Base-by-base conservation (phyloP, 441 rosid genomes). In the Flueggea neowawraea region DNA sequence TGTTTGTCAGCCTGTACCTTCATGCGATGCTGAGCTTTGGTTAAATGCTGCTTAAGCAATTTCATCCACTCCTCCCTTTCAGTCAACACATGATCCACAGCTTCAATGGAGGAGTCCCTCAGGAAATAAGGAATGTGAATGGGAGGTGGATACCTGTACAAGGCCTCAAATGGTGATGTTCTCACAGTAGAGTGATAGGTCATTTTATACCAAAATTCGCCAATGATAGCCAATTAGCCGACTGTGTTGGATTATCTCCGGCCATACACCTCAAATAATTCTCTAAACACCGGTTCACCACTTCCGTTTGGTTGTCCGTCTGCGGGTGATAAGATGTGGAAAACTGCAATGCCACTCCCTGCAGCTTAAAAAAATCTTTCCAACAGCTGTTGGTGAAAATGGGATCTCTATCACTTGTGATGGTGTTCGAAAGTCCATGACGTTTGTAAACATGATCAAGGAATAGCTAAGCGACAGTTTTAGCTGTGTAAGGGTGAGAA, bases 191-290 rank as follows among this genome's bases (percentile, higher is more conserved):
- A 4, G 57, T 54, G 57, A 16, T 8, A 54, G 1, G 6, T 15
- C 50, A 31, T 54, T 6, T 54, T 54, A 31, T 54, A 54, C 57
- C n/a, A n/a, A 48, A 48, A 48, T 12, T n/a, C n/a, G n/a, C n/a
- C n/a, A n/a, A n/a, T n/a, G n/a, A 31, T 6, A 54, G 57, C 2
- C 9, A 54, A 0, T 10, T 16, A 7, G 7, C 12, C 57, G 6
- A 54, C 11, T 6, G 6, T 7, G 10, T 6, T 4, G 31, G 57
- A n/a, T n/a, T n/a, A n/a, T n/a, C n/a, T 10, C 6, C 12, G 9
- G 57, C 10, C 8, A 54, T 15, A 22, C 57, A 54, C 6, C 8
- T 12, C 11, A 54, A 41, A 10, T 41, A 41, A 5, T 5, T 41
- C 10, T 41, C 44, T n/a, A n/a, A n/a, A n/a, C n/a, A n/a, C n/a